These are phyloP conservation scores for Pisolithus marmoratus DNA, from an alignment of 768 basidiomycete species.

Conservation along the genomic window DNA sequence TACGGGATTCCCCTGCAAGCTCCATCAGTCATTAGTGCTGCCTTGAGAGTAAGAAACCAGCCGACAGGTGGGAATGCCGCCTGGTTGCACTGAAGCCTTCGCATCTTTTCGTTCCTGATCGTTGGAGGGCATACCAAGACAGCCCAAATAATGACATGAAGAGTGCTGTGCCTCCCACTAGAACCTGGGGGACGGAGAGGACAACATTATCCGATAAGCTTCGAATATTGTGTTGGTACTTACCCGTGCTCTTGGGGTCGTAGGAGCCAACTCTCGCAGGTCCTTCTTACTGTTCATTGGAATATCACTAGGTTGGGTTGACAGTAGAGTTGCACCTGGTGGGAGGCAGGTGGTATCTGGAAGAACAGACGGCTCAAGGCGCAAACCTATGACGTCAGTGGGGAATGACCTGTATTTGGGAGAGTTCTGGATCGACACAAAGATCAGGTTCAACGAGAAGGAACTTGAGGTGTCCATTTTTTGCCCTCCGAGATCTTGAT, in stretches of 20 bases:
- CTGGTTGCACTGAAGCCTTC: constrained; percentile 1
- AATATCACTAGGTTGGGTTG: not conserved
- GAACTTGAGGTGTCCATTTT: no score
- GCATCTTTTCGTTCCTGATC: constrained; percentile 17
- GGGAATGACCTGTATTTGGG: no score
- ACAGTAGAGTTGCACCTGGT: not conserved
- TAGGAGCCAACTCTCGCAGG: not conserved
- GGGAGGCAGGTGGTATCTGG: not conserved
- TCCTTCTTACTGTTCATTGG: not conserved
- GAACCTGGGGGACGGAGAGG: constrained; percentile 10
- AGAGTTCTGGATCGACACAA: no score
- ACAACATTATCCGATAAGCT: not conserved
- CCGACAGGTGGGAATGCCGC: constrained; percentile 14
- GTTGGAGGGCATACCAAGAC: constrained; percentile 17
- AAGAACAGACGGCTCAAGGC: no score
- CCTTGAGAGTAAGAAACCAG: not conserved
- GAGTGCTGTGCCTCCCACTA: constrained; percentile 19
- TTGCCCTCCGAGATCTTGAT: no score
- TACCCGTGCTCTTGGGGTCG: not conserved
- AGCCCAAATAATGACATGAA: constrained; percentile 14
- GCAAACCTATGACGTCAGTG: no score
- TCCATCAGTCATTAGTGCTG: not conserved
- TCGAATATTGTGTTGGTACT: not conserved
- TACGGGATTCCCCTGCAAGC: constrained; percentile 22
- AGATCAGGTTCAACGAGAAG: no score